Percentiles rank a stretch among this genome's conserved stretches.
Evolutionary conservation across 139 green algal species (phyloP).

Genomic region (Picochlorum costavermella): DNA sequence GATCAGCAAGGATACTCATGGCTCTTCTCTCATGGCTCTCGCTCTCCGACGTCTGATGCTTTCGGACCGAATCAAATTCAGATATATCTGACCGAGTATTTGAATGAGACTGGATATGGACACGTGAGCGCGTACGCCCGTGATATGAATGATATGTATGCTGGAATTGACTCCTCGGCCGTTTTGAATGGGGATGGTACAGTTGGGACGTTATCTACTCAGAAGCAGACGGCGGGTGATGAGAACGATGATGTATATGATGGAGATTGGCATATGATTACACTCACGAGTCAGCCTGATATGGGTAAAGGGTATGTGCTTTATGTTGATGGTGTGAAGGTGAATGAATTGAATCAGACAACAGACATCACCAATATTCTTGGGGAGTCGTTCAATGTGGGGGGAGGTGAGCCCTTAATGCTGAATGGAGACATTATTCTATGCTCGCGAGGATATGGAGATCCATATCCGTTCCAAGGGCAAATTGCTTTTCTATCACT

Average conservation of each 20-base stretch:
- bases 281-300: conserved; percentile 35
- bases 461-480: conserved; percentile 24
- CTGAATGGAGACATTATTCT: conserved; percentile 33
- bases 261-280: conserved; percentile 58
- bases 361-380: neutral
- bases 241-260: conserved; percentile 19
- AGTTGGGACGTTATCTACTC: too few species aligned
- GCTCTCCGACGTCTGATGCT: neutral
- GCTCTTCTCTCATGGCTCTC: conserved; percentile 35
- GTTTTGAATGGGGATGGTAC: conserved; percentile 28
- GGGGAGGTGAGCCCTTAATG: conserved; percentile 22
- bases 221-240: neutral
- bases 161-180: conserved; percentile 10
- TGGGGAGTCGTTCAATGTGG: neutral
- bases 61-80: conserved; percentile 27
- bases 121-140: conserved; percentile 39
- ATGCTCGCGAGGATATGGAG: conserved; percentile 31
- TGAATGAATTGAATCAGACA: conserved; percentile 3
- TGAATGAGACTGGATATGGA: conserved; percentile 19
- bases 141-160: conserved; percentile 35
- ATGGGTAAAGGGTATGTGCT: conserved; percentile 25
- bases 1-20: conserved; percentile 34
- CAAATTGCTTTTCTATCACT: conserved; percentile 25
- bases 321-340: conserved; percentile 37
- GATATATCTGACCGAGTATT: conserved; percentile 23